Evolutionary conservation across 163 green algal genomes (phyloP), one percentile per base, ranked within the genome.

Genomic region (Scenedesmus sp.): DNA sequence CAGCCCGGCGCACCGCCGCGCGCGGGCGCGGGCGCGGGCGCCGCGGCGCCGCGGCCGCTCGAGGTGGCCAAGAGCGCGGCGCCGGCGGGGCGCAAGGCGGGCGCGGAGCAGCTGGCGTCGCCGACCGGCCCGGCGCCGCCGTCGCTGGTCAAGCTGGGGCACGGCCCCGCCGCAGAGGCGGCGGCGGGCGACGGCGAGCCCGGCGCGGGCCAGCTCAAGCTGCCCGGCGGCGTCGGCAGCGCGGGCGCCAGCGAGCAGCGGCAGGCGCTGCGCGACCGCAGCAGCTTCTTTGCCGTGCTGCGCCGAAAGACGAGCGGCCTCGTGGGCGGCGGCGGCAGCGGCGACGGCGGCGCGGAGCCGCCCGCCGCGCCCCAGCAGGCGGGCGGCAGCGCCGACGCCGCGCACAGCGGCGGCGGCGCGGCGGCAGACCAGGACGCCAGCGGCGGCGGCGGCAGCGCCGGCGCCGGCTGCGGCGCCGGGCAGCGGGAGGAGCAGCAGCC

Each of bases 241-340:
- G 56, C 56, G 39, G 56, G 24, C 24, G 56, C 33, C 22, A 22
- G 6, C 1, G 54, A 77, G 69, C 69, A 77, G 69, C 69, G 53
- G 69, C 69, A 77, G 53, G 53, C 66, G 36, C 33, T 56, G 11
- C 17, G 14, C 4, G 71, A 80, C 47, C 26, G 71, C 14, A 63
- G 67, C 45, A 80, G 44, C 71, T 80, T 80, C 58, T 80, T 80
- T 63, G 71, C 71, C 20, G 71, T 72, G 58, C 31, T 80, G 28
- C 29, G 47, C 15, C 62, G 60, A 14, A 85, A 82, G 60, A 80
- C 54, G 0, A 36, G 82, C n/a, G 77, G 78, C 62, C 51, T 34
- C 62, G 45, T 29, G 29, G 56, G 56, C 56, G 56, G 36, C 63
- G 54, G 44, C 26, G 33, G 63, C 63, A 33, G 36, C 10, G 62